Percentiles rank a stretch among this genome's conserved stretches.
phyloP scores from a whole-genome alignment of 78 protist species.

The Anaeramoeba ignava region DNA sequence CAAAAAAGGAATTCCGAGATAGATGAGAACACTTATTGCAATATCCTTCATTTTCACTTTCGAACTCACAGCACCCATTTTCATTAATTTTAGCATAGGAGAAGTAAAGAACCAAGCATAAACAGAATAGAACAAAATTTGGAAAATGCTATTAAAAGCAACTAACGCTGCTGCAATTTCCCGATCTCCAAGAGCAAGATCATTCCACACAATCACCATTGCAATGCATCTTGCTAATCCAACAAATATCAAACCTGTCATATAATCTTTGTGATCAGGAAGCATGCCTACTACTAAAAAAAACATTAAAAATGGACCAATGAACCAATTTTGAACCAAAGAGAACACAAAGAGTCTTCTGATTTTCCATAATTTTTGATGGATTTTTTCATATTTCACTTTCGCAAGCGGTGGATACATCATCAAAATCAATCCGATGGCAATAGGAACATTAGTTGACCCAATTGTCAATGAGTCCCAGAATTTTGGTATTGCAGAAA shows the following conservation, averaged over 20 bases:
- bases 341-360: neutral
- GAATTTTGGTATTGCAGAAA: too few relatives aligned
- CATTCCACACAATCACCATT: constrained; percentile 2
- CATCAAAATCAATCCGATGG: neutral
- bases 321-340: neutral
- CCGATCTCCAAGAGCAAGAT: neutral
- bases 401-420: neutral
- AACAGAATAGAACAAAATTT: neutral
- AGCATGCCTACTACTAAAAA: neutral
- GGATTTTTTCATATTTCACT: neutral
- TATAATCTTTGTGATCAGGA: neutral
- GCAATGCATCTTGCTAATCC: neutral
- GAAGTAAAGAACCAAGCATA: neutral
- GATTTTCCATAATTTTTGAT: neutral
- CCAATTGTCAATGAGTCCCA: too few relatives aligned
- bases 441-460: neutral
- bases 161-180: neutral
- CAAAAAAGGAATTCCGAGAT: neutral
- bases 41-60: neutral
- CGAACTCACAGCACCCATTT: neutral
- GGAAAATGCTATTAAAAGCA: neutral
- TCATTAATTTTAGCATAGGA: neutral
- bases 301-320: neutral
- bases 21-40: neutral
- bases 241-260: neutral